Percentiles rank a stretch among this genome's conserved stretches.
Conservation (phyloP, 495 filamentous ascomycete species). For the Acidomyces sp. region DNA sequence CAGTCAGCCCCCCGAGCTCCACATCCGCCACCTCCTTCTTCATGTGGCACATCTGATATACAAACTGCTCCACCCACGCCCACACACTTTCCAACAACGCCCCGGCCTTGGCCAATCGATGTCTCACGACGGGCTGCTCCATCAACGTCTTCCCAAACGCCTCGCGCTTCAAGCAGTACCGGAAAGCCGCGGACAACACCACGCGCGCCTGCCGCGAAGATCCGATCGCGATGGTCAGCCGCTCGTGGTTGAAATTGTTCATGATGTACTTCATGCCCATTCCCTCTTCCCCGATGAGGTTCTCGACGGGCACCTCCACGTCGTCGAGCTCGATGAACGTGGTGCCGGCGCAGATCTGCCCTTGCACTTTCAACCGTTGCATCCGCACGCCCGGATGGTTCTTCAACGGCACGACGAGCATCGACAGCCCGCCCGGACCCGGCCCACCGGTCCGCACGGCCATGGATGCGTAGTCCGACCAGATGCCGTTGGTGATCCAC, state of each 20-base stretch:
- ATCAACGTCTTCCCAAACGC: slow-evolving; percentile 63
- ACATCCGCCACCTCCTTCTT: slow-evolving; percentile 48
- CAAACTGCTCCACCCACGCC: slow-evolving; percentile 63
- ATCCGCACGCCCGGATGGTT: slow-evolving; percentile 46
- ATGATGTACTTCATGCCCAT: slow-evolving; percentile 64
- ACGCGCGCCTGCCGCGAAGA: slow-evolving; percentile 51
- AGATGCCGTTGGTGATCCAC: slow-evolving; percentile 65
- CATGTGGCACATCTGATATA: slow-evolving; percentile 54
- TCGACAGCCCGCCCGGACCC: slow-evolving; percentile 50
- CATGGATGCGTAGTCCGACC: slow-evolving; percentile 58
- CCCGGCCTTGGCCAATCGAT: slow-evolving; percentile 57
- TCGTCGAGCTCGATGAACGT: slow-evolving; percentile 68
- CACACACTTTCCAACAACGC: slow-evolving; percentile 55
- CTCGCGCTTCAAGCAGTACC: slow-evolving; percentile 57
- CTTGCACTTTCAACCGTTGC: slow-evolving; percentile 49
- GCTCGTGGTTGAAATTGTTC: slow-evolving; percentile 78
- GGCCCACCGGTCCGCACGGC: slow-evolving; percentile 61
- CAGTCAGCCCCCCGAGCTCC: slow-evolving; percentile 56
- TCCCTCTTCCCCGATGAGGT: slow-evolving; percentile 59
- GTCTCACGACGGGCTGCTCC: slow-evolving; percentile 60
- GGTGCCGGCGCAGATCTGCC: slow-evolving; percentile 50
- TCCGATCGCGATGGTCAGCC: slow-evolving; percentile 50
- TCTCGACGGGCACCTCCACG: slow-evolving; percentile 52
- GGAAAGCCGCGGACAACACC: slow-evolving; percentile 50
- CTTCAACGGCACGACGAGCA: slow-evolving; percentile 56